A percentile compares a stretch with the other conserved stretches of the same genome.
These are phyloP conservation scores for Botrytis medusae DNA, from an alignment of 2,329 filamentous ascomycete genomes.

Conservation along the genomic window DNA sequence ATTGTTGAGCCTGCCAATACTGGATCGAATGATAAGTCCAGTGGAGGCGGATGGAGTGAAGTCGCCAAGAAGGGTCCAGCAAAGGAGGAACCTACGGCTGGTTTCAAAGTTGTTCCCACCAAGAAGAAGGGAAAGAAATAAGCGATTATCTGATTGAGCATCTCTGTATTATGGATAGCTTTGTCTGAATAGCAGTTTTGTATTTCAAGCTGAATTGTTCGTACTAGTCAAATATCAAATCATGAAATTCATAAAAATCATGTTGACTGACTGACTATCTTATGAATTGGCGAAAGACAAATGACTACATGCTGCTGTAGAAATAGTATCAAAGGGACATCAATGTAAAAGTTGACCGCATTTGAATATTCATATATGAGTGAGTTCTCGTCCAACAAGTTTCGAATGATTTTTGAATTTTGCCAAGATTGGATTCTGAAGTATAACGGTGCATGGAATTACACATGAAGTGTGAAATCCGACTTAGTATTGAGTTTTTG, in stretches of 20 bases:
- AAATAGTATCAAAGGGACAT: not conserved
- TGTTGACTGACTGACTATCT: not conserved
- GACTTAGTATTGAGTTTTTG: too few relatives aligned
- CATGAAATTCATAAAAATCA: not conserved
- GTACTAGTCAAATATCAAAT: not conserved
- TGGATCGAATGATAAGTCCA: constrained; percentile 52
- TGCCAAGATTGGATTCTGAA: not conserved
- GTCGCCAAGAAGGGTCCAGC: constrained; percentile 87
- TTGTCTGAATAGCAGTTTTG: constrained; percentile 28
- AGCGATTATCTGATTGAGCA: constrained; percentile 32
- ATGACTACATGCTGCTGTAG: not conserved
- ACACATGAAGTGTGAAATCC: not conserved
- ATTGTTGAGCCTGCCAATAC: constrained; percentile 67
- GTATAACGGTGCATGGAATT: not conserved
- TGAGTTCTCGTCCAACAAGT: not conserved
- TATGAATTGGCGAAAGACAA: not conserved
- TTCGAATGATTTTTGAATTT: not conserved
- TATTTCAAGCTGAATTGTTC: constrained; percentile 12
- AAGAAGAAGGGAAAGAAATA: constrained; percentile 90
- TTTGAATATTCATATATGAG: not conserved
- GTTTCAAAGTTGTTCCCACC: constrained; percentile 85
- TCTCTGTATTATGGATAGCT: constrained; percentile 28
- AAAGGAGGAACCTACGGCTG: constrained; percentile 45
- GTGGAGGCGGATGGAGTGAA: constrained; percentile 93
- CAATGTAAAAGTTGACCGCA: not conserved